Evolutionary conservation across 345 rosid species (phyloP).

Genomic region (Rhodamnia rubescens): DNA sequence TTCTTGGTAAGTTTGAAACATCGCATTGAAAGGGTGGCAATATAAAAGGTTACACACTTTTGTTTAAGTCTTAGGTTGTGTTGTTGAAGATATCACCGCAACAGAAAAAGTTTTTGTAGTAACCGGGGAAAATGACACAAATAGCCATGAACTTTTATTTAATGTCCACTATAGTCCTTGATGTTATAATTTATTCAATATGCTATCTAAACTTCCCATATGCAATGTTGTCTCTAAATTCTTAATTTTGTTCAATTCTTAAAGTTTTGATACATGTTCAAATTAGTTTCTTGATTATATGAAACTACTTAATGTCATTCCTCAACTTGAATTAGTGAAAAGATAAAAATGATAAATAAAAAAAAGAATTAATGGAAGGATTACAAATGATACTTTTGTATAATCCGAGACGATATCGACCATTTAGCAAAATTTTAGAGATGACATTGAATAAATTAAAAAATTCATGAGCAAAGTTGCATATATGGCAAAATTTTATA

Average conservation of each 20-base stretch:
- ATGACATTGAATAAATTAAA: not conserved
- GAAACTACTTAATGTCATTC: too few species aligned
- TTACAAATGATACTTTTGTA: not conserved
- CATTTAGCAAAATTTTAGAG: not conserved
- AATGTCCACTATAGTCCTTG: rapidly evolving
- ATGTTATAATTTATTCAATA: not conserved
- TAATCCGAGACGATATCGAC: not conserved
- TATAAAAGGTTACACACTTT: not conserved
- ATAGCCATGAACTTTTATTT: not conserved
- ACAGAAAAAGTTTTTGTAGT: not conserved
- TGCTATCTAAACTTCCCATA: not conserved
- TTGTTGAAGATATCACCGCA: not conserved
- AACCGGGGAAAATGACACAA: not conserved
- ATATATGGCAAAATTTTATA: not conserved
- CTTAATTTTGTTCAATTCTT: not conserved
- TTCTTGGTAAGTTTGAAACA: not conserved
- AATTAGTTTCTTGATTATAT: not conserved
- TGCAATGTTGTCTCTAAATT: not conserved
- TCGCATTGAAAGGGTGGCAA: not conserved
- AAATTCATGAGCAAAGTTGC: rapidly evolving
- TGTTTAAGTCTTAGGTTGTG: not conserved
- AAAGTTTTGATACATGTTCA: too few species aligned
- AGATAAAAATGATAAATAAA: not conserved
- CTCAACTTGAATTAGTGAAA: not conserved
- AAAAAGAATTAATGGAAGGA: not conserved